Base-by-base conservation (phyloP, 2,329 filamentous ascomycete species). In the Phialemoniopsis sp. region DNA sequence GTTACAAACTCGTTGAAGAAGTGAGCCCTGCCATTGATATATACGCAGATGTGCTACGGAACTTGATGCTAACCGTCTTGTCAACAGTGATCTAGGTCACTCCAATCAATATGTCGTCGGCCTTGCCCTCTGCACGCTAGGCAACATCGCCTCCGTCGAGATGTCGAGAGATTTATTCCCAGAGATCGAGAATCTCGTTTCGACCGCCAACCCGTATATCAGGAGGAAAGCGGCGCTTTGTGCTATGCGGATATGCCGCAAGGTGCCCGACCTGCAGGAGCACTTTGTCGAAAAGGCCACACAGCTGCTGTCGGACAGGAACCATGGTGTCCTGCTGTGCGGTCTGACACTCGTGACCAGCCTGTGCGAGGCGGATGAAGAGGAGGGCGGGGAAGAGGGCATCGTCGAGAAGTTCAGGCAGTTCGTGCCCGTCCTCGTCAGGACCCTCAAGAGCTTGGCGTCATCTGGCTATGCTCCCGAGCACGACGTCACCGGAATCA, bases 91-190 rank as follows among this genome's bases (percentile, higher is more conserved):
- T 58, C 76, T 98, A 41, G 89, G 90, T 54, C 93, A 98, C 67
- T 90, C 89, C 40, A 98, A 98, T 62, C 93, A 98, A 66, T 98
- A 98, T 64, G 89, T 98, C 46, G 93, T 97, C 51, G 93, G 94
- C 17, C 83, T 98, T 37, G 93, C 93, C 44, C 81, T 98, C 26
- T 96, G 91, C 62, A 96, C 94, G 1, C 79, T 98, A 15, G 93
- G 91, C 51, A 98, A 98, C 62, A 98, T 98, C 53, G 91, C 94
- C 43, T 96, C 91, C 1, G 76, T 97, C 56, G 93, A 98, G 63
- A 98, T 98, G 93, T 95, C 93, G 14, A 79, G 93, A 72, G 93
- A 98, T 66, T 72, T 98, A 15, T 98, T 98, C 63, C 80, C 89
- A 50, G 91, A 98, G 73, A 87, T 98, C 60, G 94, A 98, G 64